Evolutionary conservation across 257 asterid genomes (phyloP), one percentile per base, ranked within the genome.

Genomic region (Solanum sejunctum): DNA sequence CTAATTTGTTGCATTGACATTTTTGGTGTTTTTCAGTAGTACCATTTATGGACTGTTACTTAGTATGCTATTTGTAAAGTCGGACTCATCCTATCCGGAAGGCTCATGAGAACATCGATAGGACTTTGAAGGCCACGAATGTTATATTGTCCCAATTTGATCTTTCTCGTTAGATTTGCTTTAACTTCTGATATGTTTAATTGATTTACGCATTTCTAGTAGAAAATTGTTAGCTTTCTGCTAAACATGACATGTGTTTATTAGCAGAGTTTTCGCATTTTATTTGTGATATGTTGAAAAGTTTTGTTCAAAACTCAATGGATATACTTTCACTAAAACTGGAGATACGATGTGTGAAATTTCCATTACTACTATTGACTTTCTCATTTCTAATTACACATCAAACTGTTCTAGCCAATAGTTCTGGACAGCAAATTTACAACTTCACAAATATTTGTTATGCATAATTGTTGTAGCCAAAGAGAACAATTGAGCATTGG

Each of bases 91-190:
- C 99, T 71, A 92, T 95, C 83, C 91, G 98, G 88, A 91, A 92
- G 90, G 98, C 99, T 81, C 99, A 97, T 85, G 98, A 94, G 91
- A 97, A 95, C 87, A 97, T 97, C 73, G 98, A 97, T 91, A 94
- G 80, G 91, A 94, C 99, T 84, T 85, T 97, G 91, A 97, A 95
- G 94, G 95, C 99, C 47, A 98, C 98, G 28, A 98, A 95, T 84
- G 94, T 93, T 90, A 94, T 97, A 88, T 88, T 97, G 90, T 86
- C 97, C 39, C 97, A 95, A 83, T 95, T 95, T 88, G 99, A 95
- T 90, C 90, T 92, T 87, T 92, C 98, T 84, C 98, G 94, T 86
- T 98, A 94, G 94, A 98, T 97, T 36, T 36, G 39, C 39, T 36
- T 36, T 36, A 15, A 41, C 36, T 86, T 82, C 85, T 71, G 28